These are phyloP conservation scores for Suhomyces tanzawaensis DNA, from an alignment of 805 yeast species.

Conservation along the genomic window DNA sequence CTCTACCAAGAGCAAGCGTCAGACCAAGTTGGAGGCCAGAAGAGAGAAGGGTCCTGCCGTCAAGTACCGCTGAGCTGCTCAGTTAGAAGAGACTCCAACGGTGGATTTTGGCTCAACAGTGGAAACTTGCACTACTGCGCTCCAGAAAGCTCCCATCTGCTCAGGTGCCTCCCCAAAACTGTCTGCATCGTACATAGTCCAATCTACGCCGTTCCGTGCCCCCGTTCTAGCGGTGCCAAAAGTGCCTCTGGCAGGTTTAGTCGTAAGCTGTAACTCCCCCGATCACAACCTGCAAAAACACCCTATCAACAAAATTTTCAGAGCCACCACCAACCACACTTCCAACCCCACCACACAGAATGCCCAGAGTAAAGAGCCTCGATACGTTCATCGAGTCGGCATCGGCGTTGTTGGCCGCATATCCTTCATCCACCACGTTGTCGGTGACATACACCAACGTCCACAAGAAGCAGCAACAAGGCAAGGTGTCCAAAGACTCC, in stretches of 20 bases:
- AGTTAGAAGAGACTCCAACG: no score
- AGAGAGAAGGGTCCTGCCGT: slow-evolving; percentile 24
- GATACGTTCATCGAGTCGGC: slow-evolving; percentile 32
- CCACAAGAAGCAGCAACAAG: slow-evolving; percentile 21
- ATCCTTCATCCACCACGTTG: slow-evolving; percentile 32
- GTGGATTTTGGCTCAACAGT: no score
- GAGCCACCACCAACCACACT: not conserved
- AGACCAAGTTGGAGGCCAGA: slow-evolving; percentile 25
- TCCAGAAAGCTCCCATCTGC: no score
- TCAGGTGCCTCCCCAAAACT: no score
- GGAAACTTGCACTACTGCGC: no score
- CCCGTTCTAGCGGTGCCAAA: no score
- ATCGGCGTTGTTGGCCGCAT: slow-evolving; percentile 33
- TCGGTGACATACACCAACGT: slow-evolving; percentile 37
- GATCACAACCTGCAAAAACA: no score
- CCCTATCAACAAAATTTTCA: not conserved
- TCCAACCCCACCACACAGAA: not conserved
- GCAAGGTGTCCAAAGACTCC: slow-evolving; percentile 8
- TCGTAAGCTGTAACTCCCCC: no score
- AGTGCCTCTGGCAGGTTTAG: no score
- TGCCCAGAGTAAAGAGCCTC: slow-evolving; percentile 10
- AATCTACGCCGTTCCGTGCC: no score
- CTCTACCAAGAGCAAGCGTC: slow-evolving; percentile 24
- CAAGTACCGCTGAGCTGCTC: slow-evolving; percentile 17
- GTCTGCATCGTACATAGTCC: no score